Base-by-base conservation (phyloP, 331 rosid species). In the Pyrus hybrid region DNA sequence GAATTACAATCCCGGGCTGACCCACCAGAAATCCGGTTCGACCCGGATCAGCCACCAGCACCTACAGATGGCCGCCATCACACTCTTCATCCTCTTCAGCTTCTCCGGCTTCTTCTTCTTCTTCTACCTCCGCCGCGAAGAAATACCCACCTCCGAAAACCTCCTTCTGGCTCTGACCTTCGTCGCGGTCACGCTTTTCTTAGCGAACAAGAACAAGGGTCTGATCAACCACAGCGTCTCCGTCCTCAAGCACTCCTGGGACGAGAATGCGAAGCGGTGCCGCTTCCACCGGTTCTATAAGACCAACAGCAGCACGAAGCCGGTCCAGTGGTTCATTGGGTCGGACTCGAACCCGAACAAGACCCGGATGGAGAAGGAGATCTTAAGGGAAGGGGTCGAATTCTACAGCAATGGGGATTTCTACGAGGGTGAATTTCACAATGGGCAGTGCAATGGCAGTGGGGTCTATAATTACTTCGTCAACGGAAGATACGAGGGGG, bases 291-390 rank as follows among this genome's bases (percentile, higher is more conserved):
- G 92, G 13, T 72, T 92, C 45, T 79, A 87, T 2, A 90, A 76
- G 66, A 66, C 82, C 6, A 74, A 74, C 56, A 60, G 51, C 16
- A 2, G 5, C 37, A 21, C 88, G 57, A 85, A 85, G 71, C 93
- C 96, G 77, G 93, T 94, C 64, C 96, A 88, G 76, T 94, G 99
- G 99, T 89, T 85, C 89, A 94, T 92, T 47, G 99, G 99, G 68
- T 41, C 77, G 25, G 96, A 89, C 61, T 63, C 89, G 20, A 81
- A 63, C 28, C 63, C 65, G 1, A 43, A 22, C 51, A 32, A 56
- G 16, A 57, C 66, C 32, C 68, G 18, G 17, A 77, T 63, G 23
- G 73, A 56, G 74, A 73, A 71, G 77, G 82, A 85, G 75, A 83
- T 83, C 23, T 79, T 81, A 23, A 78, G 88, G 51, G 99, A 91